Conservation (phyloP, 352 stramenopile genomes). For the Phytopythium aichiense region DNA sequence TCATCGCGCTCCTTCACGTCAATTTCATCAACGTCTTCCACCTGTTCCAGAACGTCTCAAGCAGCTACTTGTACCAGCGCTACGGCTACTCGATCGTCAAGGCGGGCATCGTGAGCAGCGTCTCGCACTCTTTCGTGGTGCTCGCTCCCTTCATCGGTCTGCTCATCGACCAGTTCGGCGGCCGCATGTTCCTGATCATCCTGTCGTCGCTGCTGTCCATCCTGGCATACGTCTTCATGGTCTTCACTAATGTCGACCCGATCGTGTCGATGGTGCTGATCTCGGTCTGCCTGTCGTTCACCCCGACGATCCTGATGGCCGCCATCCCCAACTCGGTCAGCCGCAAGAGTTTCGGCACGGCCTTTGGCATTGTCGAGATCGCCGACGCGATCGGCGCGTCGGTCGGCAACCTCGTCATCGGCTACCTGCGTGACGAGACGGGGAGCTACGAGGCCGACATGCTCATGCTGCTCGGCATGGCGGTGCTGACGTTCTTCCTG, state of each 20-base stretch:
- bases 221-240: conserved; percentile 78
- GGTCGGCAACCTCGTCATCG: conserved; percentile 81
- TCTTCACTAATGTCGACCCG: conserved; percentile 74
- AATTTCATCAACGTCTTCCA: conserved; percentile 91
- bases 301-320: conserved; percentile 86
- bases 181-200: conserved; percentile 80
- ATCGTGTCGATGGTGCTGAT: conserved; percentile 87
- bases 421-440: conserved; percentile 78
- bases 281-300: conserved; percentile 82
- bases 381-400: conserved; percentile 76
- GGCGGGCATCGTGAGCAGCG: conserved; percentile 73
- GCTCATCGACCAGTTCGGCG: conserved; percentile 85
- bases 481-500: conserved; percentile 59
- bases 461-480: conserved; percentile 74
- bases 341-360: conserved; percentile 70
- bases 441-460: conserved; percentile 83
- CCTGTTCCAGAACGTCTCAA: conserved; percentile 90
- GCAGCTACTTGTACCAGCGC: conserved; percentile 81
- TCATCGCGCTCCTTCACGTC: conserved; percentile 79
- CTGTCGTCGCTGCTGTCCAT: conserved; percentile 65
- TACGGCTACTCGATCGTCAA: conserved; percentile 86
- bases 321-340: conserved; percentile 77
- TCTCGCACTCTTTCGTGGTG: conserved; percentile 78
- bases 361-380: conserved; percentile 88
- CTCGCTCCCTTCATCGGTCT: conserved; percentile 88